phyloP scores from a whole-genome alignment of 306 rosid species.

The Cicer chorassanicum region DNA sequence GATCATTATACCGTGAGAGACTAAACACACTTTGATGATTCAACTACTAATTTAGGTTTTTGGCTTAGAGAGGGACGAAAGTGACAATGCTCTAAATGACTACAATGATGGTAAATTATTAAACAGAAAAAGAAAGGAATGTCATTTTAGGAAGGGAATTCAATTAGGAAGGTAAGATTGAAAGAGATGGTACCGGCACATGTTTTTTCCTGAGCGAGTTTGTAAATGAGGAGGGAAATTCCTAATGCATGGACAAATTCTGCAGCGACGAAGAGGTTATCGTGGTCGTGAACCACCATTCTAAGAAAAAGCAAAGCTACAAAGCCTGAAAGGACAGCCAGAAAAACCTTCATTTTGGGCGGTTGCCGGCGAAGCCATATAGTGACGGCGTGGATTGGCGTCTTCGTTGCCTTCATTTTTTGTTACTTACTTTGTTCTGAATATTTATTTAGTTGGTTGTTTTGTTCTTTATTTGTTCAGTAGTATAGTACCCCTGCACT shows the following conservation, averaged over 20 bases:
- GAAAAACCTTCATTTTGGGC: slow-evolving; percentile 65
- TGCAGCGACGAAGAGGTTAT: slow-evolving; percentile 67
- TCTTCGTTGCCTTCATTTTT: slow-evolving; percentile 57
- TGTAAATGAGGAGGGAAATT: slow-evolving; percentile 68
- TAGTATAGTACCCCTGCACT: no score
- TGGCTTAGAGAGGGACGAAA: no score
- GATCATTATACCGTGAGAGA: no score
- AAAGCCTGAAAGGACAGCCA: slow-evolving; percentile 53
- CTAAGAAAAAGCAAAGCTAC: slow-evolving; percentile 56
- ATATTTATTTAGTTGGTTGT: no score
- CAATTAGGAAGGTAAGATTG: background rate
- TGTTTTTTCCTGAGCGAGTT: slow-evolving; percentile 71
- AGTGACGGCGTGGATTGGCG: slow-evolving; percentile 55
- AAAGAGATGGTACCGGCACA: slow-evolving; percentile 44
- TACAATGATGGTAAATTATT: background rate
- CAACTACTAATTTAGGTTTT: background rate
- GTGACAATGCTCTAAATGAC: no score
- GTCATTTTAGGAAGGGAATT: background rate
- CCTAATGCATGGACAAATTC: slow-evolving; percentile 77
- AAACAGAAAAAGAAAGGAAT: background rate
- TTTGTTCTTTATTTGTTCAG: no score
- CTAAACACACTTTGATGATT: no score
- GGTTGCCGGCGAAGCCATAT: slow-evolving; percentile 74
- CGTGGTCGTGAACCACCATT: slow-evolving; percentile 69
- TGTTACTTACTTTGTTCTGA: no score